phyloP scores from a whole-genome alignment of 495 filamentous ascomycete genomes.

The Penicillium odoratum region DNA sequence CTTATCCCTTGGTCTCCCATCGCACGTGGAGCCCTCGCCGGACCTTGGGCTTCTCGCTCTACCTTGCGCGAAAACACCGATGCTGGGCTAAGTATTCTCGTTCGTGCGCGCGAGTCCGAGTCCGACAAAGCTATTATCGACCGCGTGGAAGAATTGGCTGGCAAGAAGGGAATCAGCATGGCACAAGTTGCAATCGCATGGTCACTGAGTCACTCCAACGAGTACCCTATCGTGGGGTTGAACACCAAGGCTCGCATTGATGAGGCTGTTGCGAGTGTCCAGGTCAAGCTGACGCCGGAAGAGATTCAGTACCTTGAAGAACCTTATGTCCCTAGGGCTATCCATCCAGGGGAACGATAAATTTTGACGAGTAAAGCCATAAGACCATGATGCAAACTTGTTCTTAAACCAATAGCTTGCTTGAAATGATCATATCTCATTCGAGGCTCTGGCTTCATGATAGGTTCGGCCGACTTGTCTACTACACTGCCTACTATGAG shows the following conservation, averaged over 20 bases:
- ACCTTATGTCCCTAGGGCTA: conserved; percentile 9
- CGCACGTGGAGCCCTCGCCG: conserved; percentile 10
- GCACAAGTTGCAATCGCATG: conserved; percentile 60
- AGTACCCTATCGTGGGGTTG: conserved; percentile 59
- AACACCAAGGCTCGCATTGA: conserved; percentile 53
- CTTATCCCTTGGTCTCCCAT: conserved; percentile 15
- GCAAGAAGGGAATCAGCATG: conserved; percentile 55
- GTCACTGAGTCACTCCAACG: conserved; percentile 46
- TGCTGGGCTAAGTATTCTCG: conserved; percentile 20
- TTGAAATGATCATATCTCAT: background rate
- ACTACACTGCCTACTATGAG: background rate
- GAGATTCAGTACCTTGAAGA: conserved; percentile 11
- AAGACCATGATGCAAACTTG: conserved; percentile 1
- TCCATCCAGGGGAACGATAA: conserved; percentile 7
- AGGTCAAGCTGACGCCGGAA: conserved; percentile 2
- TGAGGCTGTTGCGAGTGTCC: conserved; percentile 37
- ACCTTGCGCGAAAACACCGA: conserved; percentile 22
- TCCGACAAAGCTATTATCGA: conserved; percentile 46
- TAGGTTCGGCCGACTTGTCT: background rate
- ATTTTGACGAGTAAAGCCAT: conserved; percentile 13
- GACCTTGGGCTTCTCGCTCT: conserved; percentile 7
- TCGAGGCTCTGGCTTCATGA: background rate
- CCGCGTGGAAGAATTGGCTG: conserved; percentile 59
- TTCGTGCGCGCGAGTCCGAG: conserved; percentile 27
- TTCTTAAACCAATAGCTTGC: conserved; percentile 10